These are phyloP conservation scores for Acanthamoeba culbertsoni DNA, from an alignment of 208 protist species.

Conservation along the genomic window DNA sequence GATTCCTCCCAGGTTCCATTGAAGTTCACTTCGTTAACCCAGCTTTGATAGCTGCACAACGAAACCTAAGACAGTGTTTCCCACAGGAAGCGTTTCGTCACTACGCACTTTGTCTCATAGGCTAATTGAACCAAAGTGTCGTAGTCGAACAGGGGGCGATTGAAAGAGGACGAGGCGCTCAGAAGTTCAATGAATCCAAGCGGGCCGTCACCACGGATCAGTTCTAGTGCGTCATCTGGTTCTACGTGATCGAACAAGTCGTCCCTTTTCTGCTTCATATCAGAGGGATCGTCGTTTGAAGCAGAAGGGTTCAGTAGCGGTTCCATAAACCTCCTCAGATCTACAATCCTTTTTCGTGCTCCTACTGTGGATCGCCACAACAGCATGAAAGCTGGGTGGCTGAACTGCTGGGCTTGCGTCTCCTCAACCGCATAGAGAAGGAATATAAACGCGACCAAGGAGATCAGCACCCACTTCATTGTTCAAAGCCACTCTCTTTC, in stretches of 20 bases:
- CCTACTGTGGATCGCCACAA: background rate
- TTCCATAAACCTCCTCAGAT: background rate
- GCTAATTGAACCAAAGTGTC: background rate
- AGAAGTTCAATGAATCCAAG: background rate
- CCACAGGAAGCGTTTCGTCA: background rate
- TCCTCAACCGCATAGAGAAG: background rate
- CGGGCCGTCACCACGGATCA: background rate
- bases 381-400: background rate
- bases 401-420: background rate
- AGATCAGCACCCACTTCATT: background rate
- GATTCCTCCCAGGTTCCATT: background rate
- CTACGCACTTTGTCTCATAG: background rate
- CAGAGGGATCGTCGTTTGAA: background rate
- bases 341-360: background rate
- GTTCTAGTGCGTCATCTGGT: background rate
- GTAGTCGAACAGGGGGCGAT: background rate
- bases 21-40: background rate
- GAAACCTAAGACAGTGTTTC: background rate
- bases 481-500: no score
- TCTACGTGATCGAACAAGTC: background rate
- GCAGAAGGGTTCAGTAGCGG: background rate
- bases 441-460: background rate
- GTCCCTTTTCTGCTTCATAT: background rate
- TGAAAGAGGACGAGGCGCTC: background rate
- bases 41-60: background rate